A percentile compares a stretch with the other conserved stretches of the same genome.
Evolutionary conservation across 108 stramenopile species (phyloP).

Genomic region (Conticribra guillardii): DNA sequence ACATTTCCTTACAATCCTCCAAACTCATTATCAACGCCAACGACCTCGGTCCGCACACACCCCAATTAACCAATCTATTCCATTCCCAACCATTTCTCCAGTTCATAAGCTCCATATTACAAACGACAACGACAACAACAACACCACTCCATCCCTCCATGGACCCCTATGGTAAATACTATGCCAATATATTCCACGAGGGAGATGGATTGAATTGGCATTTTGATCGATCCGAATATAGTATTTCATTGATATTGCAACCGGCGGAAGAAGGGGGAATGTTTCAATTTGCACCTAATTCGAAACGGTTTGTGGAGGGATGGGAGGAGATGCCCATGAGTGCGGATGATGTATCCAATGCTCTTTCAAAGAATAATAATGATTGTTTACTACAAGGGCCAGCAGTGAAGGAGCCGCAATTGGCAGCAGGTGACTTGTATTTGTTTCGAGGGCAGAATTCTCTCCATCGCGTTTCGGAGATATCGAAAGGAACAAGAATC

Average conservation of each 20-base stretch:
- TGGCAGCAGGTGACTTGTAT: constrained; percentile 37
- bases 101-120: constrained; percentile 27
- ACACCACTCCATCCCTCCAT: constrained; percentile 32
- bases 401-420: constrained; percentile 25
- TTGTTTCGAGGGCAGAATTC: constrained; percentile 41
- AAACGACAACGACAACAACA: too few relatives aligned
- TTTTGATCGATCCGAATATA: constrained; percentile 42
- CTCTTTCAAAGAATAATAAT: too few relatives aligned
- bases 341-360: constrained; percentile 1
- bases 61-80: constrained; percentile 16
- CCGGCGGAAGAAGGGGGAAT: constrained; percentile 28
- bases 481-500: constrained; percentile 34
- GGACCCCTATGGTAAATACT: constrained; percentile 36
- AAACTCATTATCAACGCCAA: constrained; percentile 33
- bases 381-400: too few relatives aligned
- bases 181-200: constrained; percentile 36
- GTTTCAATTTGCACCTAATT: constrained; percentile 41
- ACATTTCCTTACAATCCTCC: constrained; percentile 26
- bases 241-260: constrained; percentile 36
- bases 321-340: constrained; percentile 33
- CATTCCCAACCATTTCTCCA: constrained; percentile 9
- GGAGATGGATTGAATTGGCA: constrained; percentile 41
- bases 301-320: constrained; percentile 26
- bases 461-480: constrained; percentile 35
- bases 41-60: constrained; percentile 12